Conservation (phyloP, 1,284 basidiomycete genomes). For the Melampsora americana region DNA sequence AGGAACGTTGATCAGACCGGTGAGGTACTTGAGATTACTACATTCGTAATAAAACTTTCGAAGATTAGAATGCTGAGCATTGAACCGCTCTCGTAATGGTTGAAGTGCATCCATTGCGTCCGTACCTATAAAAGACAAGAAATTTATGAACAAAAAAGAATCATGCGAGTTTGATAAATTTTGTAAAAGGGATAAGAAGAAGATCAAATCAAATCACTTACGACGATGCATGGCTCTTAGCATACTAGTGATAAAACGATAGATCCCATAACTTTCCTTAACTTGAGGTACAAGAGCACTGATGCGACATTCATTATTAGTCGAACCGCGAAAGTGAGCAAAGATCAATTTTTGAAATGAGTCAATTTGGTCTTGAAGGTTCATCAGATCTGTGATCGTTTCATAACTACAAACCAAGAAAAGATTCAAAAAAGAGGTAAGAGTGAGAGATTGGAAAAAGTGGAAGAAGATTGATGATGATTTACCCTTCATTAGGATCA, state of each 20-base stretch:
- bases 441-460: slow-evolving; percentile 27
- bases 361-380: slow-evolving; percentile 91
- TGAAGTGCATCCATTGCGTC: slow-evolving; percentile 80
- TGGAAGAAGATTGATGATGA: neutral
- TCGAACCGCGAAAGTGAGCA: slow-evolving; percentile 79
- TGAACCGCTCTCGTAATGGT: slow-evolving; percentile 77
- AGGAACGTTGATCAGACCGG: slow-evolving; percentile 90
- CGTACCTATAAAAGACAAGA: slow-evolving; percentile 63
- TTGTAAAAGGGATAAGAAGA: too few relatives aligned
- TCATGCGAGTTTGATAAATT: too few relatives aligned
- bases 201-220: slow-evolving; percentile 56
- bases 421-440: slow-evolving; percentile 39
- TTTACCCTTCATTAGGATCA: slow-evolving; percentile 91
- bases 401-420: slow-evolving; percentile 71
- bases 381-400: slow-evolving; percentile 92
- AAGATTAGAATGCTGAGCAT: slow-evolving; percentile 80
- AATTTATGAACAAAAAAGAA: slow-evolving; percentile 10
- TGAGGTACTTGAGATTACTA: slow-evolving; percentile 91
- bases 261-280: slow-evolving; percentile 96
- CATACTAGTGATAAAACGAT: slow-evolving; percentile 96
- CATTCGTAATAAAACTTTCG: slow-evolving; percentile 97
- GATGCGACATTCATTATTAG: slow-evolving; percentile 92
- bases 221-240: slow-evolving; percentile 88
- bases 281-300: slow-evolving; percentile 87
- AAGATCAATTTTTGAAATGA: slow-evolving; percentile 95